Conservation (phyloP, 2,329 filamentous ascomycete species). For the Alternaria novae-zelandiae region DNA sequence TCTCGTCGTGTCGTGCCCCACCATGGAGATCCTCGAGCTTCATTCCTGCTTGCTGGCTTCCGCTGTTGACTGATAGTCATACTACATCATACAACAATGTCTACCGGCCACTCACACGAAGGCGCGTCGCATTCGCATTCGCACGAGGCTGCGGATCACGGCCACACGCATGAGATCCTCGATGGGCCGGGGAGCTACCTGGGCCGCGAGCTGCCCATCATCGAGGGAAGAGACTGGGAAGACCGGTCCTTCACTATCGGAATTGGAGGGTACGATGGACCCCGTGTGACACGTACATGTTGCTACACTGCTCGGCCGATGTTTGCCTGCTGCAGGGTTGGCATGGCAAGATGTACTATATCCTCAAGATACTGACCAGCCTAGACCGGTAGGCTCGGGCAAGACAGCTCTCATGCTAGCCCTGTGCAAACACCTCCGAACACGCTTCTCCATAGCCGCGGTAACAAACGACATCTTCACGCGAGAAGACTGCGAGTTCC, state of each 20-base stretch:
- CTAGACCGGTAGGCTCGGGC: conserved; percentile 90
- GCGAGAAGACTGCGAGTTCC: conserved; percentile 95
- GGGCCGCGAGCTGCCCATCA: conserved; percentile 89
- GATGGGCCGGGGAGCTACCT: conserved; percentile 90
- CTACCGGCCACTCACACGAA: conserved; percentile 44
- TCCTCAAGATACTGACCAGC: conserved; percentile 13
- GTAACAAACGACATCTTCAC: conserved; percentile 99
- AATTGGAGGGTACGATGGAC: conserved; percentile 82
- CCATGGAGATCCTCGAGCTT: conserved; percentile 20
- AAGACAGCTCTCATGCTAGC: conserved; percentile 97
- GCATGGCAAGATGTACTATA: background rate
- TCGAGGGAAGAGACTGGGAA: conserved; percentile 84
- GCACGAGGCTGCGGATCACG: conserved; percentile 71
- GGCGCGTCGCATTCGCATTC: conserved; percentile 57
- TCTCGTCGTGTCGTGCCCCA: conserved; percentile 22
- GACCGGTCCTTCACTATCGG: conserved; percentile 93
- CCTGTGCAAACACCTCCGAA: conserved; percentile 83
- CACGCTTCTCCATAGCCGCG: conserved; percentile 84
- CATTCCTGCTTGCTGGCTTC: background rate
- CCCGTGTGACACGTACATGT: background rate
- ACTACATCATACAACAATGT: conserved; percentile 23
- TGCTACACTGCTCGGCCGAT: background rate
- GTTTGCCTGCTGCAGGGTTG: background rate
- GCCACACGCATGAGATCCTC: conserved; percentile 94
- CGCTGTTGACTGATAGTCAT: background rate